These are phyloP conservation scores for Musa troglodytarum DNA, from an alignment of 176 grass and related monocot genomes.

Conservation along the genomic window DNA sequence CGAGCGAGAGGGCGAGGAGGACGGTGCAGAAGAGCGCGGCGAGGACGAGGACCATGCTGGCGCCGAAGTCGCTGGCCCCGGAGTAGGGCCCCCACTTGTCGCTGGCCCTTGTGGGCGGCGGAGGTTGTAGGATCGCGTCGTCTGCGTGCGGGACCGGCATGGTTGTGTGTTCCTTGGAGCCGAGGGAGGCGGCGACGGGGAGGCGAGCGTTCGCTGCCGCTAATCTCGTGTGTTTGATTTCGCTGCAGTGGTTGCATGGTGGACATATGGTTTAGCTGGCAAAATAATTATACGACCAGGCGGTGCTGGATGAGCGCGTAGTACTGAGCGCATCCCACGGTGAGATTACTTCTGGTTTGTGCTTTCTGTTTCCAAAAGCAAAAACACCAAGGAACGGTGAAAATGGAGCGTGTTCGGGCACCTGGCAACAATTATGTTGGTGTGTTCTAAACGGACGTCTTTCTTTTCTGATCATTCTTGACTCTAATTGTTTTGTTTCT, in stretches of 20 bases:
- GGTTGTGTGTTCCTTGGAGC: too few relatives aligned
- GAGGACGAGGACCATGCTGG: constrained; percentile 35
- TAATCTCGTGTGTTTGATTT: neutral
- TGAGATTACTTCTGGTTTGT: too few relatives aligned
- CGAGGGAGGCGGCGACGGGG: neutral
- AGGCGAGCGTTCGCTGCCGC: neutral
- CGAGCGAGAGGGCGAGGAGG: constrained; percentile 11
- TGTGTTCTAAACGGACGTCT: too few relatives aligned
- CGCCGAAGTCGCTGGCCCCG: constrained; percentile 24
- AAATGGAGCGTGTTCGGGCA: too few relatives aligned
- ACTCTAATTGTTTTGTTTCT: too few relatives aligned
- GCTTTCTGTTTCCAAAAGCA: too few relatives aligned
- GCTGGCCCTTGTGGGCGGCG: neutral
- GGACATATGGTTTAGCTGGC: neutral
- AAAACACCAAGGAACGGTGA: too few relatives aligned
- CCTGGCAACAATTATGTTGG: too few relatives aligned
- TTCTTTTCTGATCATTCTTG: too few relatives aligned
- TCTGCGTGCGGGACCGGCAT: neutral
- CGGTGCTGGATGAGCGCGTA: too few relatives aligned
- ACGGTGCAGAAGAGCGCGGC: constrained; percentile 19
- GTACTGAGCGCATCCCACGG: too few relatives aligned
- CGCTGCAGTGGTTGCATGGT: neutral
- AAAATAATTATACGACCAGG: too few relatives aligned
- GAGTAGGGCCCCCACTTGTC: constrained; percentile 32
- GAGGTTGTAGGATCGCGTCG: constrained; percentile 9